phyloP scores from a whole-genome alignment of 2,329 filamentous ascomycete genomes.

The Akanthomyces dipterigenus region DNA sequence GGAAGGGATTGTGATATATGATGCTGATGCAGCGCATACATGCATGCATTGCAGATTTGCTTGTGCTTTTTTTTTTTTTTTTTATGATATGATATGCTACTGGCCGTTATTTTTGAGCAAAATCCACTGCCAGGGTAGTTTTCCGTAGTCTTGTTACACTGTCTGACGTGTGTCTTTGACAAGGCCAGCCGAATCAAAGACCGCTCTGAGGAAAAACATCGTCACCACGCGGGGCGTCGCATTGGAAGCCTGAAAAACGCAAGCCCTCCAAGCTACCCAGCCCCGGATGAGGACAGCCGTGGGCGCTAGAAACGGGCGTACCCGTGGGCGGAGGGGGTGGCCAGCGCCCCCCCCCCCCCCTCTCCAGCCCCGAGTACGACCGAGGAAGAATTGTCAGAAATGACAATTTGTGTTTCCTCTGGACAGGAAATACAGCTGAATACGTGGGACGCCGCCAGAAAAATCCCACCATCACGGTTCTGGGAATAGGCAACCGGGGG shows the following conservation, averaged over 20 bases:
- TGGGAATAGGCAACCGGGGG: background rate
- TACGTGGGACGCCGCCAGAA: background rate
- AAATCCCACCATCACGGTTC: too few relatives aligned
- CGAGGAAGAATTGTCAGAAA: background rate
- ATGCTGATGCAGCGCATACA: constrained; percentile 8
- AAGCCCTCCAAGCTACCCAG: too few relatives aligned
- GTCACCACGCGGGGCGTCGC: background rate
- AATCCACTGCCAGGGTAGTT: background rate
- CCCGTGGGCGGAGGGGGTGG: background rate
- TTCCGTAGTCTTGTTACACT: background rate
- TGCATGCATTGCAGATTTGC: constrained; percentile 5
- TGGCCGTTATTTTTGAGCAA: background rate
- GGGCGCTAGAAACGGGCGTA: constrained; percentile 8
- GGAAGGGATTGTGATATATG: background rate
- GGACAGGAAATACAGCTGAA: background rate
- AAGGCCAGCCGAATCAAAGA: background rate
- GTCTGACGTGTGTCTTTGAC: background rate
- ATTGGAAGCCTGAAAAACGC: background rate
- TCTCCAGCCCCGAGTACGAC: background rate
- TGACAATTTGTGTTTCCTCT: background rate
- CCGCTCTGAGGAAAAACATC: too few relatives aligned
- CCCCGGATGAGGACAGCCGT: constrained; percentile 5
- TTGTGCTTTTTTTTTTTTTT: background rate
- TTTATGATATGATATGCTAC: background rate
- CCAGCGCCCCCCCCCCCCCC: background rate